Conservation (phyloP, 208 protist species). For the Jaenimonas drosophilae region DNA sequence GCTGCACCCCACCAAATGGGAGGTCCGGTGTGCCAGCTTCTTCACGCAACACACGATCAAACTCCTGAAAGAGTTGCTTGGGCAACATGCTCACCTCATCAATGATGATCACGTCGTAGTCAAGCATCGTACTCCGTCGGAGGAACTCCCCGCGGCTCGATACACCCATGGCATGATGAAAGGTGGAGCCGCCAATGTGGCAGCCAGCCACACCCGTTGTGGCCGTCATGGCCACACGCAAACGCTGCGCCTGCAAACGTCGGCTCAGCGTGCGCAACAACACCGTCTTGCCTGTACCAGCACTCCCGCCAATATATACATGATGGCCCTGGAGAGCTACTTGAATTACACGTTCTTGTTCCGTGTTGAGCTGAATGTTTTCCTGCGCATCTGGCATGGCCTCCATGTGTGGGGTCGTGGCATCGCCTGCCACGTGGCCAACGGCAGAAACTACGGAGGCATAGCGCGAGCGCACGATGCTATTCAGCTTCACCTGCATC, state of each 20-base stretch:
- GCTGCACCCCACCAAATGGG: constrained; percentile 89
- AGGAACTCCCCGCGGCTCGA: constrained; percentile 67
- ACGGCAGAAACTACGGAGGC: constrained; percentile 51
- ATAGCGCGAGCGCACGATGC: constrained; percentile 61
- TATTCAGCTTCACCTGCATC: constrained; percentile 74
- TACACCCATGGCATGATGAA: constrained; percentile 84
- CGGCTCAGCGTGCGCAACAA: constrained; percentile 60
- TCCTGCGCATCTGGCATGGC: constrained; percentile 15
- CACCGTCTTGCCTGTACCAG: constrained; percentile 86
- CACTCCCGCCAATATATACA: constrained; percentile 83
- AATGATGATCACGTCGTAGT: constrained; percentile 89
- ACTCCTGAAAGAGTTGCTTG: constrained; percentile 78
- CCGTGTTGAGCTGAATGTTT: constrained; percentile 63
- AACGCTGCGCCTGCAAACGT: constrained; percentile 58
- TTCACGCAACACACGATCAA: constrained; percentile 69
- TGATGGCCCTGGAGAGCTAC: constrained; percentile 74
- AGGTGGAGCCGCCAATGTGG: constrained; percentile 86
- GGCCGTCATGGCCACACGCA: constrained; percentile 84
- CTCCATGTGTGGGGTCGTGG: constrained; percentile 9
- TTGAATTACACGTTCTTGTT: constrained; percentile 80
- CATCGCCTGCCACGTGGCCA: constrained; percentile 4
- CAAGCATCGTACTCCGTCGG: constrained; percentile 50
- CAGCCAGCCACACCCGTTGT: constrained; percentile 85
- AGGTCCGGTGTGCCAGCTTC: constrained; percentile 78
- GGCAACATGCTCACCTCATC: constrained; percentile 91